Percentiles rank a stretch among this genome's conserved stretches.
These are phyloP conservation scores for Penstemon davidsonii DNA, from an alignment of 257 asterid genomes.

Conservation along the genomic window DNA sequence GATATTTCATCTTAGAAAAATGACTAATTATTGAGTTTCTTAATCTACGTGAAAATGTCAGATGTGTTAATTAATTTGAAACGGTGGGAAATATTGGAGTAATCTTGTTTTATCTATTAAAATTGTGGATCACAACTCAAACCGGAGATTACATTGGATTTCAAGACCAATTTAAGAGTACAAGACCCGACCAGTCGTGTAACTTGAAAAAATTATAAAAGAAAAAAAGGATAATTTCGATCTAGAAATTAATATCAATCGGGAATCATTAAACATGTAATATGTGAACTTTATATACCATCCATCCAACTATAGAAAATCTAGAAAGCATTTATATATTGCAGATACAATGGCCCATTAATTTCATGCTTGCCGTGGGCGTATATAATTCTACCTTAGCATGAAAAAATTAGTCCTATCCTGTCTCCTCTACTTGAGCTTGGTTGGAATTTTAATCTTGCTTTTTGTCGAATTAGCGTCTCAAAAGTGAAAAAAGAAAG, in stretches of 20 bases:
- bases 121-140: background rate
- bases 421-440: conserved; percentile 35
- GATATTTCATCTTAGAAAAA: no score
- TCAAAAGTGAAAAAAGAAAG: conserved; percentile 13
- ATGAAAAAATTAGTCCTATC: conserved; percentile 43
- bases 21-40: no score
- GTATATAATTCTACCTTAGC: conserved; percentile 2
- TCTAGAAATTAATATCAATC: background rate
- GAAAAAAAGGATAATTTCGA: no score
- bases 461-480: conserved; percentile 35
- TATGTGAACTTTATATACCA: background rate
- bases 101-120: no score
- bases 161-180: background rate
- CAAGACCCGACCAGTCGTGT: background rate
- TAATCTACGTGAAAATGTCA: no score
- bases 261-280: background rate
- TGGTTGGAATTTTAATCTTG: conserved; percentile 26
- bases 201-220: background rate
- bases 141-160: background rate
- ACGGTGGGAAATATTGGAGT: no score
- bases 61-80: no score
- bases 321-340: background rate
- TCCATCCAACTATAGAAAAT: background rate
- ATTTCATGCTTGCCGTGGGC: conserved; percentile 24
- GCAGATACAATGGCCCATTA: background rate